phyloP scores from a whole-genome alignment of 2,329 filamentous ascomycete species.

The Lizonia empirigonia region DNA sequence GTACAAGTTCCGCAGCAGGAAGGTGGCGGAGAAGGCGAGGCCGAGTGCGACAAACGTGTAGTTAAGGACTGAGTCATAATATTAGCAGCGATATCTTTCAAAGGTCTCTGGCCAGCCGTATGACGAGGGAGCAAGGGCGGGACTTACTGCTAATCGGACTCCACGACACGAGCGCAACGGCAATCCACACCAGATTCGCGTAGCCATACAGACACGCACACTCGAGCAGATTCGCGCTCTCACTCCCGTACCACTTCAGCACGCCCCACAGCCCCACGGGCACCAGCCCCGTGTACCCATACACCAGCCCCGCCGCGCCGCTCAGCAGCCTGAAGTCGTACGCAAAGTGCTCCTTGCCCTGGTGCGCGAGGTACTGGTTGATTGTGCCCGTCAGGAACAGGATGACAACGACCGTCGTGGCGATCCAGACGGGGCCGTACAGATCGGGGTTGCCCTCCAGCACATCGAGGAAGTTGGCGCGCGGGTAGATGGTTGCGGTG shows the following conservation, averaged over 20 bases:
- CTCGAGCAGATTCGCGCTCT: slow-evolving; percentile 90
- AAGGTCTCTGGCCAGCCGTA: too few relatives aligned
- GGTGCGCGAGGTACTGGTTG: slow-evolving; percentile 79
- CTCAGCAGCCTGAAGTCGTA: slow-evolving; percentile 92
- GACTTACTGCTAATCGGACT: slow-evolving; percentile 71
- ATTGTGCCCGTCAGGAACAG: slow-evolving; percentile 95
- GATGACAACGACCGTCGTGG: slow-evolving; percentile 94
- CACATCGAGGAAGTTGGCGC: slow-evolving; percentile 94
- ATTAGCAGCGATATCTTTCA: too few relatives aligned
- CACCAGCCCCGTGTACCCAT: slow-evolving; percentile 86
- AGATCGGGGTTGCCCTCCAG: slow-evolving; percentile 95
- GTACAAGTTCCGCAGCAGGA: slow-evolving; percentile 52
- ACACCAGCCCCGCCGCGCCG: slow-evolving; percentile 88
- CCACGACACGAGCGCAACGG: slow-evolving; percentile 90
- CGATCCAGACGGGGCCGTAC: slow-evolving; percentile 98
- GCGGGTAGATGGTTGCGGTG: slow-evolving; percentile 85
- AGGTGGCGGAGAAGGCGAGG: slow-evolving; percentile 46
- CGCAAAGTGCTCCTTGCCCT: slow-evolving; percentile 72
- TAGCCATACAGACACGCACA: slow-evolving; percentile 97
- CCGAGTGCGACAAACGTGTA: slow-evolving; percentile 85
- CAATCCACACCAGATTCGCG: slow-evolving; percentile 95
- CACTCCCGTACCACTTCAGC: slow-evolving; percentile 93
- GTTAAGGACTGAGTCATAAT: slow-evolving; percentile 68
- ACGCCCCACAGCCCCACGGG: slow-evolving; percentile 85
- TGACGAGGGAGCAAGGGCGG: background rate